Base-by-base conservation (phyloP, 768 basidiomycete genomes). In the Scleroderma bovista region DNA sequence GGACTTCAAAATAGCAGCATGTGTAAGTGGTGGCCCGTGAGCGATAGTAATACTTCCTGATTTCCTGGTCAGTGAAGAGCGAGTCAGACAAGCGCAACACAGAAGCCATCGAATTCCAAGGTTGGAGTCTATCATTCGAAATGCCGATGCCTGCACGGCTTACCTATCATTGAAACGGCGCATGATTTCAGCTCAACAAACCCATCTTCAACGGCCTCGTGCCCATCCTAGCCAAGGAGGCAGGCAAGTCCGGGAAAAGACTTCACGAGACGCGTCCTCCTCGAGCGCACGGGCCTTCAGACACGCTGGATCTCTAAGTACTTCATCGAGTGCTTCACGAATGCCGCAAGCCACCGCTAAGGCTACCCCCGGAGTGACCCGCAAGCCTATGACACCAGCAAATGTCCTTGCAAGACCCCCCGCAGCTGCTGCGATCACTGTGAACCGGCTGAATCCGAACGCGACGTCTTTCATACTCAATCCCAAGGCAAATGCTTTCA, bases 41-140 rank as follows among this genome's bases (percentile, higher is more conserved):
- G n/a, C n/a, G n/a, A n/a, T n/a, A n/a, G n/a, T n/a, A n/a, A n/a
- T n/a, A n/a, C n/a, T n/a, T n/a, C n/a, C n/a, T n/a, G n/a, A n/a
- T n/a, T n/a, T n/a, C n/a, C n/a, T n/a, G n/a, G n/a, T n/a, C n/a
- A n/a, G 81, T 84, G 45, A 94, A 93, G 77, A 88, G 78, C 60
- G 94, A 97, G 65, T 89, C 94, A 82, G 93, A 98, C 68, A 90
- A 89, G 63, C 84, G 89, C 54, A 82, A 96, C 74, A 87, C 92
- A 10, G 95, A 98, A 38, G 74, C 98, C 33, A 79, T 93, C 65
- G 88, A 88, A 69, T 99, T 97, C 69, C 84, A 95, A 96, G 81
- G 94, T 93, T 41, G 40, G 76, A 58, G 17, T 46, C 51, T 41
- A n/a, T 24, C 5, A 16, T 20, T 38, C 20, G 16, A 47, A 31